phyloP scores from a whole-genome alignment of 1,284 basidiomycete genomes.

The Moesziomyces sp. region DNA sequence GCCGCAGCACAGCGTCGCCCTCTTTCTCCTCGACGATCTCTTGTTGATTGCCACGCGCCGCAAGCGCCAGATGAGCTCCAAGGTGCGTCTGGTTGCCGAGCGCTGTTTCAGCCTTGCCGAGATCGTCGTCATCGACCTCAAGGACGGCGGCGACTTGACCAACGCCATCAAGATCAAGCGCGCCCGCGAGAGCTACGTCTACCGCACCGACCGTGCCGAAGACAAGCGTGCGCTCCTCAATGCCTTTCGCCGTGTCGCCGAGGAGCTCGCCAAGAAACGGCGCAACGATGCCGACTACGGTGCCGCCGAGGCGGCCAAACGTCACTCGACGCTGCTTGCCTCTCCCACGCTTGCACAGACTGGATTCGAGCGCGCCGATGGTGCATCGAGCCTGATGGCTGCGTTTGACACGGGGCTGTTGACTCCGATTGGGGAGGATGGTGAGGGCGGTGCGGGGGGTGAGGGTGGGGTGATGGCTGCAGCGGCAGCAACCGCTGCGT shows the following conservation, averaged over 20 bases:
- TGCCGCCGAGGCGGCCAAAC: conserved; percentile 40
- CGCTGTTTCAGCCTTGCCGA: conserved; percentile 90
- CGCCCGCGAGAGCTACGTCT: conserved; percentile 92
- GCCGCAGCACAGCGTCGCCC: conserved; percentile 83
- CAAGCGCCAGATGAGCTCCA: conserved; percentile 69
- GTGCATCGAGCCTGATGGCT: background rate
- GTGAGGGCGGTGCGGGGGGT: background rate
- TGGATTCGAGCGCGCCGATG: conserved; percentile 6
- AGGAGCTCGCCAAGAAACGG: conserved; percentile 85
- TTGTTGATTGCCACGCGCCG: conserved; percentile 82
- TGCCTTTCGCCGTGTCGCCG: conserved; percentile 89
- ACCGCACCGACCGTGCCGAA: conserved; percentile 80
- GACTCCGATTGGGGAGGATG: conserved; percentile 29
- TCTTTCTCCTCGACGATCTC: conserved; percentile 90
- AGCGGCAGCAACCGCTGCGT: conserved; percentile 34
- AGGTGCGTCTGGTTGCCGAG: conserved; percentile 82
- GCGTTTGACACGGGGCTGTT: conserved; percentile 6
- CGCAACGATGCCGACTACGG: conserved; percentile 83
- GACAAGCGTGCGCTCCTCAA: conserved; percentile 88
- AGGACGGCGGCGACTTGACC: conserved; percentile 89
- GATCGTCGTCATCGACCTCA: conserved; percentile 92
- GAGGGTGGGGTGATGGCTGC: conserved; percentile 28
- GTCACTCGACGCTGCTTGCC: conserved; percentile 38
- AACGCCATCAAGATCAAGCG: conserved; percentile 96
- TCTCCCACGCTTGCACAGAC: conserved; percentile 20